These are phyloP conservation scores for Coriolopsis trogii DNA, from an alignment of 1,284 basidiomycete species.

Conservation along the genomic window DNA sequence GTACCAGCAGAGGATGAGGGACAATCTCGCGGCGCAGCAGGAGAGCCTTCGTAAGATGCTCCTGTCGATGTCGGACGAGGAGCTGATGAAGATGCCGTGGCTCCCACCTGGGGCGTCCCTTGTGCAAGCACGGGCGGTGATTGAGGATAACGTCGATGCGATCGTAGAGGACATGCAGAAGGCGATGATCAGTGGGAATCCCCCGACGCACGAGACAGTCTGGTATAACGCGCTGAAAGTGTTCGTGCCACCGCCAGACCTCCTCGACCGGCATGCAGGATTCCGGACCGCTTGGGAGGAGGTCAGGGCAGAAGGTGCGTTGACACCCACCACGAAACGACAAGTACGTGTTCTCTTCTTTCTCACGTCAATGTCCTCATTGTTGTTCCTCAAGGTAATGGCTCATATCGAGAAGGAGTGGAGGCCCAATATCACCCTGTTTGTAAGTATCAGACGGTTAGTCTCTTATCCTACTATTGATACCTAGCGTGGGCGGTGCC, in stretches of 20 bases:
- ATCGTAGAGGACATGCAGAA: slow-evolving; percentile 6
- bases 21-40: background rate
- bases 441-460: background rate
- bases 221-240: slow-evolving; percentile 11
- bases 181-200: background rate
- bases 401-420: slow-evolving; percentile 8
- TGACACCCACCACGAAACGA: background rate
- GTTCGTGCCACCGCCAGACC: slow-evolving; percentile 12
- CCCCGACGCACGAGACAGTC: slow-evolving; percentile 1
- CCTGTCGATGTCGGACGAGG: background rate
- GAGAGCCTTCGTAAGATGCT: slow-evolving; percentile 2
- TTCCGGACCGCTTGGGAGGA: slow-evolving; percentile 7
- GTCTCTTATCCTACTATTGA: background rate
- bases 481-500: background rate
- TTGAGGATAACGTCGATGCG: background rate
- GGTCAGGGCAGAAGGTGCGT: background rate
- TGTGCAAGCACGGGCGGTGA: background rate
- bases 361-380: background rate
- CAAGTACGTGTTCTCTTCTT: background rate
- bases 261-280: slow-evolving; percentile 3
- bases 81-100: background rate
- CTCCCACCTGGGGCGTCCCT: background rate
- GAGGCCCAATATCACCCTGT: slow-evolving; percentile 16
- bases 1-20: background rate
- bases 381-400: background rate